A percentile compares a stretch with the other conserved stretches of the same genome.
Conservation (phyloP, 164 flowering plant genomes). For the Chloranthus sessilifolius region DNA sequence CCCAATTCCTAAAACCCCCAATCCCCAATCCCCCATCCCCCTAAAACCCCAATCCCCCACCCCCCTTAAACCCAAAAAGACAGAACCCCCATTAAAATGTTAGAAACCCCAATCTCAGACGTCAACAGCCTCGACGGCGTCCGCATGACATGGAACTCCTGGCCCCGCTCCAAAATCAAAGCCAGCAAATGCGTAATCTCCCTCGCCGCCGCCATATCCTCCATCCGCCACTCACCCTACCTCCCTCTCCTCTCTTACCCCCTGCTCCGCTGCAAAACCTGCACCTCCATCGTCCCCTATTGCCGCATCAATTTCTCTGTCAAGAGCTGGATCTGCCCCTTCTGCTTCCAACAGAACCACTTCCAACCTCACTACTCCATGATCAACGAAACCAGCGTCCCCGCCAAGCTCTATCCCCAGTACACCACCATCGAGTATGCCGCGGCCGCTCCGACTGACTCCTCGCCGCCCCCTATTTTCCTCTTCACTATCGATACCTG, state of each 20-base stretch:
- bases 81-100: too few relatives aligned
- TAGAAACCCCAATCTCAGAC: conserved; percentile 54
- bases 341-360: conserved; percentile 71
- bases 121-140: conserved; percentile 77
- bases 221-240: conserved; percentile 67
- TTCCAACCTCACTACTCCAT: conserved; percentile 62
- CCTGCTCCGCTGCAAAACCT: conserved; percentile 72
- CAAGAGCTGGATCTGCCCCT: conserved; percentile 87
- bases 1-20: too few relatives aligned
- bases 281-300: conserved; percentile 46
- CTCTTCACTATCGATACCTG: conserved; percentile 74
- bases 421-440: conserved; percentile 62
- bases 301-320: conserved; percentile 62
- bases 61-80: too few relatives aligned
- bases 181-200: conserved; percentile 88
- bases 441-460: conserved; percentile 7
- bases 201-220: conserved; percentile 60
- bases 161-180: conserved; percentile 84
- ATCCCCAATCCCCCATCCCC: too few relatives aligned
- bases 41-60: too few relatives aligned
- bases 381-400: conserved; percentile 62
- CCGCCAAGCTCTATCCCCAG: conserved; percentile 72
- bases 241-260: conserved; percentile 59
- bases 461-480: conserved; percentile 37
- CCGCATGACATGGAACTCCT: conserved; percentile 79